These are phyloP conservation scores for Paecilomyces fulvus DNA, from an alignment of 2,329 filamentous ascomycete genomes.

Conservation along the genomic window DNA sequence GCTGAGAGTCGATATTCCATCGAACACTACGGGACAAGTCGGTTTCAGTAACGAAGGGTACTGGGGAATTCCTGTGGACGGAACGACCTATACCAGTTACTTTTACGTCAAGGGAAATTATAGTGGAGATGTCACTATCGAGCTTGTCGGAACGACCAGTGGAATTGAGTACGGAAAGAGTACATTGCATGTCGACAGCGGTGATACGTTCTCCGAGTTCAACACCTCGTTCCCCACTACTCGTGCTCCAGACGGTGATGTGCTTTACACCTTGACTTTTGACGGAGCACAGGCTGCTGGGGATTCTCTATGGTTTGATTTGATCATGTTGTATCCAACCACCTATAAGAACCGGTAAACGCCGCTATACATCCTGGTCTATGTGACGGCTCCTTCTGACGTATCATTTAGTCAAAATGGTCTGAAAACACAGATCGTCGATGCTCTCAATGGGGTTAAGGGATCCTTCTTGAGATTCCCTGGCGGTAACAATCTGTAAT, in stretches of 20 bases:
- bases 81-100: slow-evolving; percentile 17
- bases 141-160: slow-evolving; percentile 16
- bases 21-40: slow-evolving; percentile 19
- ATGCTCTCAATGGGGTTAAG: slow-evolving; percentile 45
- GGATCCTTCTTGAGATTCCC: slow-evolving; percentile 56
- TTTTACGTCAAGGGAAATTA: slow-evolving; percentile 27
- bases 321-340: slow-evolving; percentile 15
- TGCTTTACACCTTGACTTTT: slow-evolving; percentile 21
- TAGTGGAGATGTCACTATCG: slow-evolving; percentile 14
- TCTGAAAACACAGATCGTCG: slow-evolving; percentile 47
- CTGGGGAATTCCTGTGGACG: slow-evolving; percentile 19
- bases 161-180: slow-evolving; percentile 17
- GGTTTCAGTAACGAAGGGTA: slow-evolving; percentile 40
- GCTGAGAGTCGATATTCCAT: slow-evolving; percentile 29
- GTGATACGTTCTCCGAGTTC: slow-evolving; percentile 6
- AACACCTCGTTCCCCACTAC: slow-evolving; percentile 13
- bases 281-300: slow-evolving; percentile 15
- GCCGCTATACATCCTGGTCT: background rate
- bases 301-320: slow-evolving; percentile 15
- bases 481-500: slow-evolving; percentile 54
- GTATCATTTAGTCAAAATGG: slow-evolving; percentile 39
- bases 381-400: slow-evolving; percentile 1
- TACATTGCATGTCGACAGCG: slow-evolving; percentile 18
- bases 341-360: background rate
- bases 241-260: slow-evolving; percentile 14